phyloP scores from a whole-genome alignment of 352 stramenopile species.

The Phytophthora crassamura region DNA sequence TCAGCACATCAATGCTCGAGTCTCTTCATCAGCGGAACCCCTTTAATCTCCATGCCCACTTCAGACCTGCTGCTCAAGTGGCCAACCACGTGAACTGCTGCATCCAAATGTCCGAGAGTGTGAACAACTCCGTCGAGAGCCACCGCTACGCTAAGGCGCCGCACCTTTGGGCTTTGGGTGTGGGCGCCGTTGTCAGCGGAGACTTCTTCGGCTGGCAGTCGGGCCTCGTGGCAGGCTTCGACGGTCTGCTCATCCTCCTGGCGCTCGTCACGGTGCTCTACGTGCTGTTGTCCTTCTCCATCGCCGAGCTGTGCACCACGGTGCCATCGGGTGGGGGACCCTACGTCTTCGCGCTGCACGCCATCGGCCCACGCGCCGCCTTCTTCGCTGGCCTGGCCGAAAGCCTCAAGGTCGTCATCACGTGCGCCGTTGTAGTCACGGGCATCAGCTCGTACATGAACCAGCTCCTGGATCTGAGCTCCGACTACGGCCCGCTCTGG shows the following conservation, averaged over 20 bases:
- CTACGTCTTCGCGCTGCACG: constrained; percentile 74
- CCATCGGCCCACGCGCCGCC: constrained; percentile 53
- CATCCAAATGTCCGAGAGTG: constrained; percentile 25
- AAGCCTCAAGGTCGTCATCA: constrained; percentile 77
- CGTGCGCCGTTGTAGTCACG: constrained; percentile 62
- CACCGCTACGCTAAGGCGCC: constrained; percentile 58
- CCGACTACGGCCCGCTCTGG: constrained; percentile 54
- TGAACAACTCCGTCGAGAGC: constrained; percentile 15
- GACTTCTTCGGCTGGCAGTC: constrained; percentile 78
- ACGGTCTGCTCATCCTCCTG: constrained; percentile 66
- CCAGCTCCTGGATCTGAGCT: constrained; percentile 51
- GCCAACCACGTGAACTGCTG: background rate
- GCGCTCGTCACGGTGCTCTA: constrained; percentile 66
- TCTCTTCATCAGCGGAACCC: constrained; percentile 10
- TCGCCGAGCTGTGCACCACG: constrained; percentile 69
- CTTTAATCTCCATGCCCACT: constrained; percentile 24
- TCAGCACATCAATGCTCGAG: constrained; percentile 25
- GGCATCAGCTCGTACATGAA: constrained; percentile 78
- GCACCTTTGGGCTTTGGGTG: constrained; percentile 63
- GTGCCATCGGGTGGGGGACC: constrained; percentile 58
- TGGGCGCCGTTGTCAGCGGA: constrained; percentile 62
- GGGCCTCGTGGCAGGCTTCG: constrained; percentile 58
- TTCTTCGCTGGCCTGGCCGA: constrained; percentile 75
- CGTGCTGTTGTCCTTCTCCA: constrained; percentile 74
- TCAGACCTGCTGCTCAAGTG: constrained; percentile 2